Conservation (phyloP, 371 early-diverging fungal species). For the Mucor ambiguus region DNA sequence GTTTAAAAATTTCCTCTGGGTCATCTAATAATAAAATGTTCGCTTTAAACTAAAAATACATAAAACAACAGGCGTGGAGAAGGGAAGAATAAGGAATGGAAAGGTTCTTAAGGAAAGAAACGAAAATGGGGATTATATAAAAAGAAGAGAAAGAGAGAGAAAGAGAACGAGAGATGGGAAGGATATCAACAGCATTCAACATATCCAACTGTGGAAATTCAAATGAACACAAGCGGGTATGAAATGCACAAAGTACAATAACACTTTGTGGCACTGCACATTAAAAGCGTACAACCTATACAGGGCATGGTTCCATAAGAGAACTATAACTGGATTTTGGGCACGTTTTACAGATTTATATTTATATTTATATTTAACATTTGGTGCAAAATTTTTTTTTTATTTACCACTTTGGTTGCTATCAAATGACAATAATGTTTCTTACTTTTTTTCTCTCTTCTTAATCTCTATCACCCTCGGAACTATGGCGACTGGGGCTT, state of each 20-base stretch:
- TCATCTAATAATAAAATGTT: slow-evolving; percentile 9
- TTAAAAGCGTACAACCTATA: slow-evolving; percentile 16
- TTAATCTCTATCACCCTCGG: slow-evolving; percentile 19
- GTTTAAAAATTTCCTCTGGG: slow-evolving; percentile 3
- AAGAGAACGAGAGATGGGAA: background rate
- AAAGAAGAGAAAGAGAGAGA: background rate
- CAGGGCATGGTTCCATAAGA: slow-evolving; percentile 7
- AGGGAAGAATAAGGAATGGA: slow-evolving; percentile 7
- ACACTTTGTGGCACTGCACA: slow-evolving; percentile 12
- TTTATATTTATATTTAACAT: slow-evolving; percentile 5
- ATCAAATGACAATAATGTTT: background rate
- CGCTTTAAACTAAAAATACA: slow-evolving; percentile 1
- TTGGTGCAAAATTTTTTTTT: slow-evolving; percentile 3
- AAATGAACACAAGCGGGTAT: slow-evolving; percentile 6
- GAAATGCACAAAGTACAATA: slow-evolving; percentile 10
- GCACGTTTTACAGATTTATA: slow-evolving; percentile 14
- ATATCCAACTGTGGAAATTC: slow-evolving; percentile 3
- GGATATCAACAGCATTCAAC: background rate
- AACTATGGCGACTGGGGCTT: slow-evolving; percentile 13
- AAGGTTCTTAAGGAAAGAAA: slow-evolving; percentile 2
- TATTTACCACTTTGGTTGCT: slow-evolving; percentile 2
- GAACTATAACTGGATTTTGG: slow-evolving; percentile 7
- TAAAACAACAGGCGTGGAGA: background rate
- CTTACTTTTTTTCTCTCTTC: background rate
- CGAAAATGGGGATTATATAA: background rate